Evolutionary conservation across 2,329 filamentous ascomycete species (phyloP).

Genomic region (Fusarium sp.): DNA sequence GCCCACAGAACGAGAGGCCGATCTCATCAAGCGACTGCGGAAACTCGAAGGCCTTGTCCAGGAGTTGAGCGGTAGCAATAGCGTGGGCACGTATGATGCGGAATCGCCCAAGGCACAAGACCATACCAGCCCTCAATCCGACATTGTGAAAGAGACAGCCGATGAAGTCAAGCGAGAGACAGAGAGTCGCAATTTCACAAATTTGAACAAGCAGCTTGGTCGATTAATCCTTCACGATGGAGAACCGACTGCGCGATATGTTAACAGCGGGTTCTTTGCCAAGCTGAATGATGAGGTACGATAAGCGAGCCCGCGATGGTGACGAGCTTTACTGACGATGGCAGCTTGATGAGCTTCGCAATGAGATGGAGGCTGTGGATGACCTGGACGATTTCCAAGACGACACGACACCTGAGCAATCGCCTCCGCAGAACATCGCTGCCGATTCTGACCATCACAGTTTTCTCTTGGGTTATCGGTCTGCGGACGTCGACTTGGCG

Average conservation of each 20-base stretch:
- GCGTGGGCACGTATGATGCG: not conserved
- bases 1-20: slow-evolving; percentile 66
- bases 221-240: slow-evolving; percentile 73
- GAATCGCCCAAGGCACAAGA: slow-evolving; percentile 2
- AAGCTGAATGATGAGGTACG: slow-evolving; percentile 74
- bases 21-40: slow-evolving; percentile 73
- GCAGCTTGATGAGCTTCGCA: slow-evolving; percentile 32
- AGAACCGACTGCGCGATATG: slow-evolving; percentile 72
- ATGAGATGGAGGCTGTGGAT: slow-evolving; percentile 29
- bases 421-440: slow-evolving; percentile 18
- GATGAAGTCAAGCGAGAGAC: slow-evolving; percentile 34
- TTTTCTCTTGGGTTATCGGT: slow-evolving; percentile 34
- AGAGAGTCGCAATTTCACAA: slow-evolving; percentile 55
- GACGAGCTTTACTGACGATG: not conserved
- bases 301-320: not conserved
- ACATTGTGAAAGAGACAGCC: slow-evolving; percentile 25
- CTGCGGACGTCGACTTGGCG: slow-evolving; percentile 22
- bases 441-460: slow-evolving; percentile 26
- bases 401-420: slow-evolving; percentile 32
- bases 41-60: slow-evolving; percentile 78
- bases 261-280: slow-evolving; percentile 78
- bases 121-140: not conserved
- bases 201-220: slow-evolving; percentile 49
- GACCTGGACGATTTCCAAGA: slow-evolving; percentile 23
- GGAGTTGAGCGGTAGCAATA: slow-evolving; percentile 60